These are phyloP conservation scores for Salix koriyanagi DNA, from an alignment of 345 rosid genomes.

Conservation along the genomic window DNA sequence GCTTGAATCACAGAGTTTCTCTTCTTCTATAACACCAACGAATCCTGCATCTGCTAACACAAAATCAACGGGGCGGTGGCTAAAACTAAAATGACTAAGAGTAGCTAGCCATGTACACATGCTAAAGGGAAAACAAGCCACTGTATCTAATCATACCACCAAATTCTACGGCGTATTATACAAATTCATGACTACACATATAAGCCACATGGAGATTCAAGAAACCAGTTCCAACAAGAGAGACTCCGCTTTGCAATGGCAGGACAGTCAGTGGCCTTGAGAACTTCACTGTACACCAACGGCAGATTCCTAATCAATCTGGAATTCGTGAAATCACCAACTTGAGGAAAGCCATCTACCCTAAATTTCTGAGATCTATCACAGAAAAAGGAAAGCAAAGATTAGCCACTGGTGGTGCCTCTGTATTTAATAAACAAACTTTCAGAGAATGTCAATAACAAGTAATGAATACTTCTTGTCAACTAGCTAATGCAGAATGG, in stretches of 20 bases:
- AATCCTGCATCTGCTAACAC: conserved; percentile 41
- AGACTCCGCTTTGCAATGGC: conserved; percentile 5
- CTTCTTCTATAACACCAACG: conserved; percentile 30
- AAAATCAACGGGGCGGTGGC: conserved; percentile 9
- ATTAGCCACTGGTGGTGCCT: neutral
- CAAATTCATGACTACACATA: conserved; percentile 27
- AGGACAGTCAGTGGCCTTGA: conserved; percentile 6
- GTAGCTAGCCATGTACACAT: conserved; percentile 50
- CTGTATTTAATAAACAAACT: neutral
- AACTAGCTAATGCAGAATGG: neutral
- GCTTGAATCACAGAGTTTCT: conserved; percentile 38
- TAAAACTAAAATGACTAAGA: conserved; percentile 23
- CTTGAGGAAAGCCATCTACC: conserved; percentile 26
- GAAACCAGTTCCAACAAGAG: conserved; percentile 15
- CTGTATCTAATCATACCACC: conserved; percentile 28
- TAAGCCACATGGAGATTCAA: conserved; percentile 15
- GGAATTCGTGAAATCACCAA: conserved; percentile 17
- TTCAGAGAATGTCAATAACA: neutral
- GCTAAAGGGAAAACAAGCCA: conserved; percentile 15
- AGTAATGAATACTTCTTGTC: neutral
- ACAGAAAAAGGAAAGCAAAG: neutral
- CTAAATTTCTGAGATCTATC: conserved; percentile 29
- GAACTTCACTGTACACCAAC: conserved; percentile 34
- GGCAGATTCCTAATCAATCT: conserved; percentile 17
- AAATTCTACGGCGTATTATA: conserved; percentile 33